Evolutionary conservation across 2,329 filamentous ascomycete species (phyloP).

Genomic region (Colletotrichum gigasporum): DNA sequence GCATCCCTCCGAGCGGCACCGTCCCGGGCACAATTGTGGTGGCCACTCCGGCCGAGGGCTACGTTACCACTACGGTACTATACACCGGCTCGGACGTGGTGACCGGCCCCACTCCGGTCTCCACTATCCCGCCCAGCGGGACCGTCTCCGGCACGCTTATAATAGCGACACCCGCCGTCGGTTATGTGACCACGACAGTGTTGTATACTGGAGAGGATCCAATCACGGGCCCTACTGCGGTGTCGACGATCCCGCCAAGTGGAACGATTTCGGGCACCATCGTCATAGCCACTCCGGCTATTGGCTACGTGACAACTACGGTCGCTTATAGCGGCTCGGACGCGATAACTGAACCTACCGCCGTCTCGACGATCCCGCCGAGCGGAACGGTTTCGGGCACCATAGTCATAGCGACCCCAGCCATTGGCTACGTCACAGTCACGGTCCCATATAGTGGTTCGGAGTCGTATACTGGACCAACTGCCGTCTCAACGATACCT

Average conservation of each 20-base stretch:
- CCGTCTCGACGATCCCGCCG: not conserved
- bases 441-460: not conserved
- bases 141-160: slow-evolving; percentile 19
- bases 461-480: not conserved
- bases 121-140: slow-evolving; percentile 12
- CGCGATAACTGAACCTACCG: not conserved
- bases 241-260: slow-evolving; percentile 14
- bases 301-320: not conserved
- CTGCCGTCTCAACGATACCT: slow-evolving; percentile 4
- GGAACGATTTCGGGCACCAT: not conserved
- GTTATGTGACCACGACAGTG: slow-evolving; percentile 14
- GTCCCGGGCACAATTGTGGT: slow-evolving; percentile 17
- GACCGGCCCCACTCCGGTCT: slow-evolving; percentile 1
- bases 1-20: slow-evolving; percentile 9
- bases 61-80: slow-evolving; percentile 18
- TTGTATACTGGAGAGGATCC: not conserved
- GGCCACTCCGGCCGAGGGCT: not conserved
- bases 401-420: not conserved
- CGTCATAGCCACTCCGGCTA: not conserved
- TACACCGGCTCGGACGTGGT: not conserved
- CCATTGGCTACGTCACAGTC: not conserved
- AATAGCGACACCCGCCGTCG: not conserved
- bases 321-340: not conserved
- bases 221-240: slow-evolving; percentile 1
- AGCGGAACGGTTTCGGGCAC: not conserved